Evolutionary conservation across 2,329 filamentous ascomycete genomes (phyloP).

Genomic region (Colletotrichum agaves): DNA sequence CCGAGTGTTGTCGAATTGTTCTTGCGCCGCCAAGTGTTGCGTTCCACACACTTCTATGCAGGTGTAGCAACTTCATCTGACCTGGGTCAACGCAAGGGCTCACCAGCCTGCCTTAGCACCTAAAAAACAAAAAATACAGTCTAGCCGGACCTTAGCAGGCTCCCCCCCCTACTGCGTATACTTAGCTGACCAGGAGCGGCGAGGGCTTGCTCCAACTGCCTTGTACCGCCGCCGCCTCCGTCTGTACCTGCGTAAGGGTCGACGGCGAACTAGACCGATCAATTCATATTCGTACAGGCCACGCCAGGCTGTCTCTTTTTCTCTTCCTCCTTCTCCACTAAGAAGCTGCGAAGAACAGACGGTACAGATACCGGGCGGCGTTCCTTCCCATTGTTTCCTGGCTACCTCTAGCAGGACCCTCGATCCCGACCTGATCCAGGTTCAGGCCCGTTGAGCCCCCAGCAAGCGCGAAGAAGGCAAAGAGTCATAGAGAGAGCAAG

Average conservation of each 20-base stretch:
- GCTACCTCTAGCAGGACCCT: conserved; percentile 4
- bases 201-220: background rate
- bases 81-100: conserved; percentile 31
- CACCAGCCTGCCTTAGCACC: conserved; percentile 7
- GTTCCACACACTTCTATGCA: conserved; percentile 28
- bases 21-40: background rate
- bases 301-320: background rate
- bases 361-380: conserved; percentile 4
- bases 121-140: background rate
- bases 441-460: conserved; percentile 5
- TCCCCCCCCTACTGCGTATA: background rate
- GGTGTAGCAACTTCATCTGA: conserved; percentile 32
- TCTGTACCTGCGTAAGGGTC: background rate
- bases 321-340: conserved; percentile 3
- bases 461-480: background rate
- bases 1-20: background rate
- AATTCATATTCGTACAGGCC: too few species aligned
- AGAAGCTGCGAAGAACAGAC: conserved; percentile 2
- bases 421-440: conserved; percentile 23
- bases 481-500: background rate
- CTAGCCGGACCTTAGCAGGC: conserved; percentile 5
- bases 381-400: conserved; percentile 1
- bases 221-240: background rate
- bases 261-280: too few species aligned
- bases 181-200: too few species aligned